A percentile compares a stretch with the other conserved stretches of the same genome.
These are phyloP conservation scores for Globisporangium cylindrosporum DNA, from an alignment of 352 stramenopile species.

Conservation along the genomic window DNA sequence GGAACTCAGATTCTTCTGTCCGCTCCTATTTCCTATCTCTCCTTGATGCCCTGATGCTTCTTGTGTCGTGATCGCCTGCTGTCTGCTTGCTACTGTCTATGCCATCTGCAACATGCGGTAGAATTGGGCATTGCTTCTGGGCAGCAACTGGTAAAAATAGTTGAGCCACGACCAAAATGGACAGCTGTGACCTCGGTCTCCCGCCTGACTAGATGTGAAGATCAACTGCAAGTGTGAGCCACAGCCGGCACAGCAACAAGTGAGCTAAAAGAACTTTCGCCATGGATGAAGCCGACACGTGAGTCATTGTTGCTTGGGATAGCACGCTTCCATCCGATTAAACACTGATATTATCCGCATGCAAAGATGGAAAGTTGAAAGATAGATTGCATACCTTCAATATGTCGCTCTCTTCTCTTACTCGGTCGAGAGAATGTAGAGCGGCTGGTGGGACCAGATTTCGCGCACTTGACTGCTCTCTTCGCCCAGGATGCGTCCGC, in stretches of 20 bases:
- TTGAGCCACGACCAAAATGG: background rate
- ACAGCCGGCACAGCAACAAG: background rate
- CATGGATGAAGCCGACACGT: background rate
- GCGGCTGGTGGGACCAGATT: constrained; percentile 45
- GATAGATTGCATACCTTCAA: background rate
- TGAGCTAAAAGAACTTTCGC: background rate
- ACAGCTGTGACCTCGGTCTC: background rate
- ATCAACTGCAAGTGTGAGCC: background rate
- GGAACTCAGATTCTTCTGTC: background rate
- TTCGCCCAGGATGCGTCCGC: constrained; percentile 9
- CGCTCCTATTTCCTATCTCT: background rate
- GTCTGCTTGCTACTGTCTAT: background rate
- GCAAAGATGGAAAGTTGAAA: background rate
- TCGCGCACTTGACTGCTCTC: constrained; percentile 7
- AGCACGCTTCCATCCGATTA: background rate
- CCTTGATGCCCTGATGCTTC: background rate
- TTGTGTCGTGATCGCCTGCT: background rate
- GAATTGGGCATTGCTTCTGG: background rate
- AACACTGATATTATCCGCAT: constrained; percentile 1
- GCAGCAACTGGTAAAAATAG: constrained; percentile 8
- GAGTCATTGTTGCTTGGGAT: background rate
- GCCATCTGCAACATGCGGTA: constrained; percentile 3
- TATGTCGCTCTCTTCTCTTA: background rate
- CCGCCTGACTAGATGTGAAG: background rate
- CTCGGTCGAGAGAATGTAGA: constrained; percentile 37